Conservation (phyloP, 2,329 filamentous ascomycete species). For the Stylonectria norvegica region DNA sequence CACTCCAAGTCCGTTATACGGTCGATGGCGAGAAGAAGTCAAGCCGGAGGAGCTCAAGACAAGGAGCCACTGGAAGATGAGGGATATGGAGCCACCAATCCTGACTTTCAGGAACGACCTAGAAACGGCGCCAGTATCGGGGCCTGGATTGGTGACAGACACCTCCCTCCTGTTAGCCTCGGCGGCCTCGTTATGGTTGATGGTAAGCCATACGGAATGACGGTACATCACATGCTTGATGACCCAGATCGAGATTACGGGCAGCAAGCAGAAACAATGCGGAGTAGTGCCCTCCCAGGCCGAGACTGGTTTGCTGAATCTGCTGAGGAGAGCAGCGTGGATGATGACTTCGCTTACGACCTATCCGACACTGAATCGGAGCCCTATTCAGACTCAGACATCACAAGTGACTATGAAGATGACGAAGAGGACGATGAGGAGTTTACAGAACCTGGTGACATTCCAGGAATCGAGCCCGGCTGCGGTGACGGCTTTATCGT, state of each 20-base stretch:
- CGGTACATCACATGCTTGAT: conserved; percentile 94
- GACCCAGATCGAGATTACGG: conserved; percentile 51
- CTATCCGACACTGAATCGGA: conserved; percentile 62
- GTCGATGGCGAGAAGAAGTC: conserved; percentile 33
- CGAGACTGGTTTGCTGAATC: conserved; percentile 44
- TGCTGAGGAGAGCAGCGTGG: conserved; percentile 40
- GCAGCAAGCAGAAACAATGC: conserved; percentile 23
- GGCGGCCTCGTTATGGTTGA: conserved; percentile 86
- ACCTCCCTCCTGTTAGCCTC: conserved; percentile 86
- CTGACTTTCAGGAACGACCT: conserved; percentile 73
- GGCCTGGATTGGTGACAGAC: conserved; percentile 79
- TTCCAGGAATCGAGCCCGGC: conserved; percentile 70
- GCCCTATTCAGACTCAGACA: conserved; percentile 45
- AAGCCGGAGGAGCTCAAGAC: conserved; percentile 32
- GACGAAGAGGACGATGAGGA: conserved; percentile 54
- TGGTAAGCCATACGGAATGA: conserved; percentile 85
- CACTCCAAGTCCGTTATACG: conserved; percentile 29
- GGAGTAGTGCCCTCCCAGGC: conserved; percentile 39
- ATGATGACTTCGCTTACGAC: conserved; percentile 57
- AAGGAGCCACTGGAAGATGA: conserved; percentile 40
- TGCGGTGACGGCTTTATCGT: conserved; percentile 76
- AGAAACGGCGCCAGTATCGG: conserved; percentile 89
- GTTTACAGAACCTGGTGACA: conserved; percentile 66
- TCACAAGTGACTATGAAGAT: conserved; percentile 52
- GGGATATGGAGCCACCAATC: conserved; percentile 56